A percentile compares a stretch with the other conserved stretches of the same genome.
Evolutionary conservation across 2,329 filamentous ascomycete species (phyloP).

Genomic region (Raffaelea ambrosiae): DNA sequence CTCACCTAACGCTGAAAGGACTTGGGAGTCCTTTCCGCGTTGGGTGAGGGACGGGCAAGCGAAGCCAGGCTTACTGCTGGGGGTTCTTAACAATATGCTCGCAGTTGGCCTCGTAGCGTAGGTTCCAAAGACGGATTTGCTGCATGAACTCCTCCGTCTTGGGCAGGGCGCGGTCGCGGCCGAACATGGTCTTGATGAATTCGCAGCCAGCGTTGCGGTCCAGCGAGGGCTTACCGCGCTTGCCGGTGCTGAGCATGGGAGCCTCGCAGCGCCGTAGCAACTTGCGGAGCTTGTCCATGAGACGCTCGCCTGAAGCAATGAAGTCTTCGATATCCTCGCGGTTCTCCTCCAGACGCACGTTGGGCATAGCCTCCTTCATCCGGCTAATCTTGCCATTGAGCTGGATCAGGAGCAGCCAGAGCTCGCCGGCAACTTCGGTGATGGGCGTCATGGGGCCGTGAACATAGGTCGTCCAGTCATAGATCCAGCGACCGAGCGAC

Average conservation of each 20-base stretch:
- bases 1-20: background rate
- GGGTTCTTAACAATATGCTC: conserved; percentile 71
- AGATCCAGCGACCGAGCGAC: conserved; percentile 97
- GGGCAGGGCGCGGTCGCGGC: conserved; percentile 79
- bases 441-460: conserved; percentile 76
- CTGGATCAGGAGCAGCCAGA: conserved; percentile 93
- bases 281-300: conserved; percentile 76
- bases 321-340: conserved; percentile 83
- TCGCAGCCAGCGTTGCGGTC: conserved; percentile 89
- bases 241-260: conserved; percentile 84
- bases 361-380: conserved; percentile 66
- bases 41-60: background rate
- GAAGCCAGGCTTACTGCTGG: conserved; percentile 33
- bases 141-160: conserved; percentile 92
- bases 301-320: conserved; percentile 75
- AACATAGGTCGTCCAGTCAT: conserved; percentile 96
- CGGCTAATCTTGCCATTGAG: conserved; percentile 90
- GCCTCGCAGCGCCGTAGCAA: conserved; percentile 87
- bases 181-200: conserved; percentile 94
- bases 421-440: conserved; percentile 82
- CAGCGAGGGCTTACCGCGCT: conserved; percentile 67
- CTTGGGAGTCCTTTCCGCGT: too few relatives aligned
- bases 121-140: conserved; percentile 77
- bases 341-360: conserved; percentile 65
- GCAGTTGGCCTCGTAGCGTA: conserved; percentile 93